Conservation (phyloP, 805 yeast species). For the Pichia heedii region DNA sequence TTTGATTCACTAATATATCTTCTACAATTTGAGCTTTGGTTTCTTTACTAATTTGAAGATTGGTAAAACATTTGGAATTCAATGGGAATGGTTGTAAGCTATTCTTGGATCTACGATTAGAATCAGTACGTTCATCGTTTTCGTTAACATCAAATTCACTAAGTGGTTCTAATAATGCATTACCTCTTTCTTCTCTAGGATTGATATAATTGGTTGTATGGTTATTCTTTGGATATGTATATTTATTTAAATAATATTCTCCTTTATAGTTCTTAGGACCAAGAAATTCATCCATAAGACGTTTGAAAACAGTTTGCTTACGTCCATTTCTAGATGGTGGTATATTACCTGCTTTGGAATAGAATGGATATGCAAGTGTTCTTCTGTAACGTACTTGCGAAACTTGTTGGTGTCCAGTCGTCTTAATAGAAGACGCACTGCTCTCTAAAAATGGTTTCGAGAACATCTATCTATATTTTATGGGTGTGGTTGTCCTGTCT, state of each 20-base stretch:
- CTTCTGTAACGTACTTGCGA: constrained; percentile 42
- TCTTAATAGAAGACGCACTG: constrained; percentile 7
- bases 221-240: constrained; percentile 55
- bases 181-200: constrained; percentile 41
- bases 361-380: constrained; percentile 45
- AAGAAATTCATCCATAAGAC: constrained; percentile 61
- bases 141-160: constrained; percentile 11
- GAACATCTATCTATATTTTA: no score
- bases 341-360: constrained; percentile 37
- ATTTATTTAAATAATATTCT: constrained; percentile 68
- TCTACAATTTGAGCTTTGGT: constrained; percentile 53
- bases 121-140: constrained; percentile 14
- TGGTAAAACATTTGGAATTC: constrained; percentile 63
- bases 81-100: constrained; percentile 73
- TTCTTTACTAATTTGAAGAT: constrained; percentile 46
- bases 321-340: constrained; percentile 27
- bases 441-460: constrained; percentile 3
- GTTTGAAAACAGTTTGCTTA: constrained; percentile 45
- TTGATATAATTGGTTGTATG: constrained; percentile 67
- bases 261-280: constrained; percentile 84
- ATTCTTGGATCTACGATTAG: constrained; percentile 13
- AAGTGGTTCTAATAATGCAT: constrained; percentile 16
- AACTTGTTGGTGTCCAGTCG: constrained; percentile 23
- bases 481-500: no score
- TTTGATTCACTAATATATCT: constrained; percentile 39